Conservation (phyloP, 345 rosid species). For the Bretschneidera sinensis region DNA sequence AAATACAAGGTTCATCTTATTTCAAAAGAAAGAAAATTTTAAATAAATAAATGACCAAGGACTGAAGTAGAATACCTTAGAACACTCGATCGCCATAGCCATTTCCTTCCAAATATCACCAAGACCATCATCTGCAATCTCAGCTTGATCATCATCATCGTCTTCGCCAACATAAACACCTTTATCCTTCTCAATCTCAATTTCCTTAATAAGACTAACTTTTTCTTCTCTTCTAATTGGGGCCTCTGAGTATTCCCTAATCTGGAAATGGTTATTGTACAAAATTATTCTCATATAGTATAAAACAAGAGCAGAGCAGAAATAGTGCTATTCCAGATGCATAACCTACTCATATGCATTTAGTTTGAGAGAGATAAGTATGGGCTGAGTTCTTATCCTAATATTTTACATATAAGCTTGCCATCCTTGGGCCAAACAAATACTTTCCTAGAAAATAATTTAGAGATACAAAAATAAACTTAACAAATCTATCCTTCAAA, state of each 20-base stretch:
- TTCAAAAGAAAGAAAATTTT: no score
- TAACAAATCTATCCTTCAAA: no score
- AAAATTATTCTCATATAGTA: conserved; percentile 9
- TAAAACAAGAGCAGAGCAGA: conserved; percentile 4
- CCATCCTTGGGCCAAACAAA: no score
- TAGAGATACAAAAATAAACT: no score
- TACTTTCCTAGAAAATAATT: no score
- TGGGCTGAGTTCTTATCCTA: background rate
- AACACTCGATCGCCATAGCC: conserved; percentile 60
- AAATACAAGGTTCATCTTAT: background rate
- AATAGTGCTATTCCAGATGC: background rate
- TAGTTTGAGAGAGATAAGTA: background rate
- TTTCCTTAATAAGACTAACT: conserved; percentile 13
- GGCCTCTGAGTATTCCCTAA: conserved; percentile 15
- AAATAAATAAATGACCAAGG: background rate
- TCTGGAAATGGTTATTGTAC: conserved; percentile 21
- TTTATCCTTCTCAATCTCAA: conserved; percentile 35
- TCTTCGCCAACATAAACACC: conserved; percentile 67
- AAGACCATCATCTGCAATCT: conserved; percentile 56
- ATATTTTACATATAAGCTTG: no score
- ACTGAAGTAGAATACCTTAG: conserved; percentile 45
- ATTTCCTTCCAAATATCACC: conserved; percentile 87
- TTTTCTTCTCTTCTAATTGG: conserved; percentile 21
- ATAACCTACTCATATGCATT: no score
- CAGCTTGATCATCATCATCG: conserved; percentile 36